Conservation (phyloP, 2,329 filamentous ascomycete genomes). For the Arthroderma uncinatum region DNA sequence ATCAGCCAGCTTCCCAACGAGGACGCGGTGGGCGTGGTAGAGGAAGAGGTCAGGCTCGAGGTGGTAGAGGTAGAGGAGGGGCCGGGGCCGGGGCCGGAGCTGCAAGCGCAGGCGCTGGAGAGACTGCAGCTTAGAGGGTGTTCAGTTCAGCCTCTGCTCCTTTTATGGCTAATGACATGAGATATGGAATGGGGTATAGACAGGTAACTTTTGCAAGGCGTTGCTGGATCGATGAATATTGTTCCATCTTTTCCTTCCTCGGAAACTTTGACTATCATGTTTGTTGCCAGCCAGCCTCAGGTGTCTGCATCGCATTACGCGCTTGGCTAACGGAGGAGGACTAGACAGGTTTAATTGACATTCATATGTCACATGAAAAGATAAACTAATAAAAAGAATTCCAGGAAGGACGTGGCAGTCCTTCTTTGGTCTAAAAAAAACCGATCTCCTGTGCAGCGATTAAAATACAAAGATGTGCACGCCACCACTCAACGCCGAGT, state of each 20-base stretch:
- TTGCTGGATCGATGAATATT: neutral
- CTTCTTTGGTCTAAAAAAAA: neutral
- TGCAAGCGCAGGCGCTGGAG: neutral
- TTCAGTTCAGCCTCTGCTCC: neutral
- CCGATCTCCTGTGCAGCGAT: neutral
- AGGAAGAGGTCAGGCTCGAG: slow-evolving; percentile 9
- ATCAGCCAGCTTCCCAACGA: slow-evolving; percentile 20
- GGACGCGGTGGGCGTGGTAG: slow-evolving; percentile 13
- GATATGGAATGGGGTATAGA: neutral
- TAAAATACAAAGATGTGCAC: neutral
- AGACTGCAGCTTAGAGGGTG: neutral
- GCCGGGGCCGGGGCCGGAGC: neutral
- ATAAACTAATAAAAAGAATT: neutral
- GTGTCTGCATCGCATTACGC: neutral
- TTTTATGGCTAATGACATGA: neutral
- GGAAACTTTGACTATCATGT: neutral
- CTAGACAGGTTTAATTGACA: neutral
- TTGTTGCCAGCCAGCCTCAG: neutral
- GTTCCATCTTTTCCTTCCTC: neutral
- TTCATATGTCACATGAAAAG: neutral
- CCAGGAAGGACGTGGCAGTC: slow-evolving; percentile 3
- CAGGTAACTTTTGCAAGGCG: neutral
- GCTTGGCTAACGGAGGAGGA: neutral
- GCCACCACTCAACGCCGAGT: neutral
- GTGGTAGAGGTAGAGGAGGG: slow-evolving; percentile 8